A percentile compares a stretch with the other conserved stretches of the same genome.
Evolutionary conservation across 2,329 filamentous ascomycete genomes (phyloP).

Genomic region (Zasmidium angulare): DNA sequence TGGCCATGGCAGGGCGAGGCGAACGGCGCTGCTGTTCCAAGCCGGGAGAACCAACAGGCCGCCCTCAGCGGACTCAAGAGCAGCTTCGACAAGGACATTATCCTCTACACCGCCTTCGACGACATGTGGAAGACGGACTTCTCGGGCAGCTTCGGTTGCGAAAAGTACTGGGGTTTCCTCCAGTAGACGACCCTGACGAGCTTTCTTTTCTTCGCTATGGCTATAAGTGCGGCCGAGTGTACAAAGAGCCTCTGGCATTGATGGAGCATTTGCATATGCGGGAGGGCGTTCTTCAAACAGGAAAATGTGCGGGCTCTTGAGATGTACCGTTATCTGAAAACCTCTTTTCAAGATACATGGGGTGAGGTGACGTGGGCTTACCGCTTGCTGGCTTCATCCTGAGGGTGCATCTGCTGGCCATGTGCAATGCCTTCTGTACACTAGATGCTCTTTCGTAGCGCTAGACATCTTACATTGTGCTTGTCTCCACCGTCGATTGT

Average conservation of each 20-base stretch:
- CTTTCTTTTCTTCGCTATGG: neutral
- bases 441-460: constrained; percentile 3
- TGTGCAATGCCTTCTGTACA: constrained; percentile 11
- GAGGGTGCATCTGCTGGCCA: constrained; percentile 7
- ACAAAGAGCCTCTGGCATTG: constrained; percentile 1
- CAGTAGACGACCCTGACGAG: neutral
- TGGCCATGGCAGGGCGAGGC: constrained; percentile 71
- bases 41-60: constrained; percentile 61
- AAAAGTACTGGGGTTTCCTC: constrained; percentile 67
- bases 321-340: neutral
- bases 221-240: neutral
- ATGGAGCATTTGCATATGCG: constrained; percentile 7
- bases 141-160: constrained; percentile 64
- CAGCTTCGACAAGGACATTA: constrained; percentile 59
- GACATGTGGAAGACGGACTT: constrained; percentile 73
- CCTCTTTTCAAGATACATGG: neutral
- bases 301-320: neutral
- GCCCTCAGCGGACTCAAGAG: constrained; percentile 66
- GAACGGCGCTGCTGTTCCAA: constrained; percentile 70
- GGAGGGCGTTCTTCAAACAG: neutral
- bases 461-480: neutral
- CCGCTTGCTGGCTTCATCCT: neutral
- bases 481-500: neutral
- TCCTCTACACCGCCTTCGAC: constrained; percentile 79
- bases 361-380: neutral